A percentile compares a stretch with the other conserved stretches of the same genome.
phyloP scores from a whole-genome alignment of 192 early-diverging fungal genomes.

The Backusella tarrabulga region DNA sequence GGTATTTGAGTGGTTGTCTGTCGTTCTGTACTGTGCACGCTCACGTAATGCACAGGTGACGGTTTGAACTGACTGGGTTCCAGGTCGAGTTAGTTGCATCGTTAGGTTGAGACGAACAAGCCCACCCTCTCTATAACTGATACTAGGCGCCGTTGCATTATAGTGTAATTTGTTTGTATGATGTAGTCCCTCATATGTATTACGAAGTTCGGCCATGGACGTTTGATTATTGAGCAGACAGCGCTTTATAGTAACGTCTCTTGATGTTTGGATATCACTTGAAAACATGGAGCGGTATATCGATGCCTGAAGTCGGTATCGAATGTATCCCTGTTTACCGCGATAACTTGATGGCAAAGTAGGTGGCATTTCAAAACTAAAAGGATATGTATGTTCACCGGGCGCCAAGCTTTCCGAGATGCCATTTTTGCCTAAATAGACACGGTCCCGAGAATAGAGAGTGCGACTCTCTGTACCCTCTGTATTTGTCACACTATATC shows the following conservation, averaged over 20 bases:
- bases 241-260: conserved; percentile 41
- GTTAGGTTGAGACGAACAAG: conserved; percentile 31
- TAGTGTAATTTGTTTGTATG: conserved; percentile 21
- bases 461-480: conserved; percentile 7
- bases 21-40: conserved; percentile 32
- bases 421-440: conserved; percentile 10
- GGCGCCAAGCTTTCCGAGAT: conserved; percentile 2
- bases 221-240: conserved; percentile 33
- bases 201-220: background rate
- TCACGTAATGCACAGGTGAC: conserved; percentile 38
- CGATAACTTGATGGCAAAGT: conserved; percentile 41
- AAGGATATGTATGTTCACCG: conserved; percentile 22
- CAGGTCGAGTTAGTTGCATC: conserved; percentile 16
- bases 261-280: conserved; percentile 34
- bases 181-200: conserved; percentile 11
- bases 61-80: conserved; percentile 9
- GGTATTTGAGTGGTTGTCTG: conserved; percentile 17
- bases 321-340: conserved; percentile 47
- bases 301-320: conserved; percentile 38
- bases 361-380: conserved; percentile 26
- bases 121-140: conserved; percentile 40
- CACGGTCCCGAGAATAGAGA: background rate
- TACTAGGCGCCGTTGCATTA: conserved; percentile 32
- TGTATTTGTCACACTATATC: background rate
- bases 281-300: conserved; percentile 40